Percentiles rank a stretch among this genome's conserved stretches.
These are phyloP conservation scores for Pyrenula massariospora DNA, from an alignment of 495 filamentous ascomycete species.

Conservation along the genomic window DNA sequence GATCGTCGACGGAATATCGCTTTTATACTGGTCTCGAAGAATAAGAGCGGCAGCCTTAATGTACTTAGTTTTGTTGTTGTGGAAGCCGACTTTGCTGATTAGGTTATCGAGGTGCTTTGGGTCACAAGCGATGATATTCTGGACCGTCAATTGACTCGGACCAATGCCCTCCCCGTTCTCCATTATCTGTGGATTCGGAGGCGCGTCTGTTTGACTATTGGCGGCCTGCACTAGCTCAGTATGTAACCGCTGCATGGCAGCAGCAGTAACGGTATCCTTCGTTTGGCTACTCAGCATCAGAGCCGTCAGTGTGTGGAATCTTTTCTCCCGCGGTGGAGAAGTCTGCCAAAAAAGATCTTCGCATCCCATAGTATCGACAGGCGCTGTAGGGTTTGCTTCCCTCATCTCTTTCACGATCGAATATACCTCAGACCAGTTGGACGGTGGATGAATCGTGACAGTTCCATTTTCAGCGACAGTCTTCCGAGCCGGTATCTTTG, in stretches of 20 bases:
- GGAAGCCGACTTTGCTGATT: conserved; percentile 81
- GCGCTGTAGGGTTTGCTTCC: conserved; percentile 54
- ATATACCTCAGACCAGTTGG: conserved; percentile 81
- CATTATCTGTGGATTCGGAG: conserved; percentile 11
- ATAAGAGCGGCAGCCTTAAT: conserved; percentile 70
- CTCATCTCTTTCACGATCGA: conserved; percentile 69
- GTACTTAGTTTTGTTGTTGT: conserved; percentile 91
- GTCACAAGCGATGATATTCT: conserved; percentile 65
- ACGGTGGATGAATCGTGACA: conserved; percentile 51
- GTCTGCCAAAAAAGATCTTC: conserved; percentile 49
- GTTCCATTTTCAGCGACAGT: conserved; percentile 43
- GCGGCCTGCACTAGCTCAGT: conserved; percentile 45
- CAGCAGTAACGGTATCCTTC: conserved; percentile 86
- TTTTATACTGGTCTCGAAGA: conserved; percentile 51
- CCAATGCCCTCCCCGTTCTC: conserved; percentile 21
- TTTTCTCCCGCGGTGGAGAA: conserved; percentile 42
- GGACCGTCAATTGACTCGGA: conserved; percentile 44
- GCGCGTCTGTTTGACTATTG: conserved; percentile 10
- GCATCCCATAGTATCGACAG: conserved; percentile 98
- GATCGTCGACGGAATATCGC: conserved; percentile 77
- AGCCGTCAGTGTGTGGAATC: conserved; percentile 84
- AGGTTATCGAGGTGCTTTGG: conserved; percentile 61
- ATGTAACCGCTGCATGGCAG: conserved; percentile 70
- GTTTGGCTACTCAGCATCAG: conserved; percentile 97
- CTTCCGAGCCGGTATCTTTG: conserved; percentile 46